These are phyloP conservation scores for Malus asiatica DNA, from an alignment of 306 rosid species.

Conservation along the genomic window DNA sequence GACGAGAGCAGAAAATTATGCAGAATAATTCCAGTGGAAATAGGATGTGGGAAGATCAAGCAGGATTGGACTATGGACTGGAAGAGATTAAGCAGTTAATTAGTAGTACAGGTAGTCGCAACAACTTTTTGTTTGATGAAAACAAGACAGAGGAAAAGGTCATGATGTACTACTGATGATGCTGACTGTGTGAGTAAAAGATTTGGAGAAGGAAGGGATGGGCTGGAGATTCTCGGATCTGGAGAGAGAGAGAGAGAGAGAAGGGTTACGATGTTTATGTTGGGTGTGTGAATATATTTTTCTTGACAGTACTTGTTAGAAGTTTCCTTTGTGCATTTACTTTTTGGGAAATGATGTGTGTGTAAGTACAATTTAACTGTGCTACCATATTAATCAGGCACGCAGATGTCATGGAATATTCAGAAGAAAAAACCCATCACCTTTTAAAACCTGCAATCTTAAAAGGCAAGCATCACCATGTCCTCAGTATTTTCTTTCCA, in stretches of 20 bases:
- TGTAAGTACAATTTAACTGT: slow-evolving; percentile 22
- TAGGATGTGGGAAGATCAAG: slow-evolving; percentile 23
- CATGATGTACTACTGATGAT: slow-evolving; percentile 47
- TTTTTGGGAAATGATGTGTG: slow-evolving; percentile 30
- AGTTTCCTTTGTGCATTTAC: slow-evolving; percentile 17
- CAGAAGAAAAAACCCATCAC: not conserved
- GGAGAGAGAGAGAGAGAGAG: not conserved
- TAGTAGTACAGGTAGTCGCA: slow-evolving; percentile 28
- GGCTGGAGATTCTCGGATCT: slow-evolving; percentile 21
- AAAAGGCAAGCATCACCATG: not conserved
- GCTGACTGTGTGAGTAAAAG: slow-evolving; percentile 32
- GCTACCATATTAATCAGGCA: not conserved
- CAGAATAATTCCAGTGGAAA: not conserved
- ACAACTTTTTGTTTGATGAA: slow-evolving; percentile 56
- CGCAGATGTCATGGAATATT: not conserved
- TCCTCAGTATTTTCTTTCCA: not conserved
- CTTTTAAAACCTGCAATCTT: slow-evolving; percentile 4
- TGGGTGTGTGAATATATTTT: not conserved
- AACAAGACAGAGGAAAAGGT: slow-evolving; percentile 46
- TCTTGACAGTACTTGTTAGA: slow-evolving; percentile 16
- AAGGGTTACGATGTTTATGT: slow-evolving; percentile 5
- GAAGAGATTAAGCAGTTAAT: slow-evolving; percentile 67
- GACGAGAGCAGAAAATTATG: slow-evolving; percentile 32
- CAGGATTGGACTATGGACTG: slow-evolving; percentile 47
- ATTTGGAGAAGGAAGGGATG: slow-evolving; percentile 20